These are phyloP conservation scores for Penicillium decumbens DNA, from an alignment of 2,329 filamentous ascomycete genomes.

Conservation along the genomic window DNA sequence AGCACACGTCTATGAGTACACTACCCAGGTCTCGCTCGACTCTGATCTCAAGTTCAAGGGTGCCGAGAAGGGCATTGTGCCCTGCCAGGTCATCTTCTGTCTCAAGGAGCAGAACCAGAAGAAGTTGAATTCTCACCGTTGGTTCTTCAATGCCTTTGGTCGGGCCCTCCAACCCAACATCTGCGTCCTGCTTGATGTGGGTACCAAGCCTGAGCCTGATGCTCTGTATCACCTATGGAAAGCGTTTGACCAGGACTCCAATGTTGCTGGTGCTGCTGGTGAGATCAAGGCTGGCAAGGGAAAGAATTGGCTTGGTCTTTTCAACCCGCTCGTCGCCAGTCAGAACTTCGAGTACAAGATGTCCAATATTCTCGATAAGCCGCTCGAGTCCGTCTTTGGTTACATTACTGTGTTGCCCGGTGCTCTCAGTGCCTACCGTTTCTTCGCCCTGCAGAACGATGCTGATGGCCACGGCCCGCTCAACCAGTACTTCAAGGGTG, in stretches of 20 bases:
- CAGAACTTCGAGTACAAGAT: slow-evolving; percentile 99
- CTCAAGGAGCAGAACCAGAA: slow-evolving; percentile 96
- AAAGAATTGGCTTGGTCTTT: slow-evolving; percentile 70
- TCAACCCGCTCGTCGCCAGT: slow-evolving; percentile 92
- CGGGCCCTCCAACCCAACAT: slow-evolving; percentile 89
- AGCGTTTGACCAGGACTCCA: slow-evolving; percentile 95
- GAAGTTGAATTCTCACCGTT: slow-evolving; percentile 96
- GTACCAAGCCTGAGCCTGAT: slow-evolving; percentile 81
- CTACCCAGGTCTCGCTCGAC: slow-evolving; percentile 93
- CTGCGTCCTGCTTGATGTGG: slow-evolving; percentile 93
- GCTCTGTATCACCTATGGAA: slow-evolving; percentile 99
- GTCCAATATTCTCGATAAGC: slow-evolving; percentile 98
- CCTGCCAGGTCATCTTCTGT: slow-evolving; percentile 97
- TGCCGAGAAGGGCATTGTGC: slow-evolving; percentile 96
- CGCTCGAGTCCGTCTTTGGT: slow-evolving; percentile 91
- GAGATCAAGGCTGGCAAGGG: slow-evolving; percentile 98
- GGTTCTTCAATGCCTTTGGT: slow-evolving; percentile 99
- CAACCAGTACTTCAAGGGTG: slow-evolving; percentile 98
- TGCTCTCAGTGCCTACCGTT: slow-evolving; percentile 90
- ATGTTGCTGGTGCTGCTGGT: slow-evolving; percentile 91
- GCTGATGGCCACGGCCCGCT: slow-evolving; percentile 90
- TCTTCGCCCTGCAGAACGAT: slow-evolving; percentile 93
- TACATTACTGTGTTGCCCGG: slow-evolving; percentile 97
- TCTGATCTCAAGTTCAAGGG: slow-evolving; percentile 97
- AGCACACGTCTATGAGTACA: slow-evolving; percentile 98